Percentiles rank a stretch among this genome's conserved stretches.
Evolutionary conservation across 768 basidiomycete species (phyloP).

Genomic region (Leccinellum albellum): DNA sequence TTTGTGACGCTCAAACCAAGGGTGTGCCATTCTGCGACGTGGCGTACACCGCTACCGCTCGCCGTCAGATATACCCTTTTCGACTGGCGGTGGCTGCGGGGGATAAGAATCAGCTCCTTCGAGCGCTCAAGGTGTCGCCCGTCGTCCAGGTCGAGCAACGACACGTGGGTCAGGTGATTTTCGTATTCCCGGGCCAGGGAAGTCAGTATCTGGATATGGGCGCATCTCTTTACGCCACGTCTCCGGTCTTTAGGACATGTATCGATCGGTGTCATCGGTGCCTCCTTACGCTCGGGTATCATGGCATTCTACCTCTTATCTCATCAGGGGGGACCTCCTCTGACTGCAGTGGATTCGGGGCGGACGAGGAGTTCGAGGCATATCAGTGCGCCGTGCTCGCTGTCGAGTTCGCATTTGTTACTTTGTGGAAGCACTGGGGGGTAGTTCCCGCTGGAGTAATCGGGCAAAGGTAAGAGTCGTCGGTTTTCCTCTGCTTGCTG

Average conservation of each 20-base stretch:
- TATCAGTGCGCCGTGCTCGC: slow-evolving; percentile 56
- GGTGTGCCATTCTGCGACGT: slow-evolving; percentile 42
- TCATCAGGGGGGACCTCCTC: slow-evolving; percentile 16
- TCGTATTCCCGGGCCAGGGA: slow-evolving; percentile 76
- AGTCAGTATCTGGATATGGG: slow-evolving; percentile 68
- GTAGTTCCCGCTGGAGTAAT: slow-evolving; percentile 55
- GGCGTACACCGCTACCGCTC: slow-evolving; percentile 65
- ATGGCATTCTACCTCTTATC: slow-evolving; percentile 47
- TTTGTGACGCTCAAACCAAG: slow-evolving; percentile 32
- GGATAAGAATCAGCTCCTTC: slow-evolving; percentile 43
- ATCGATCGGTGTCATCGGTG: slow-evolving; percentile 58
- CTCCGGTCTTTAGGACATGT: slow-evolving; percentile 42
- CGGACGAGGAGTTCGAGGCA: slow-evolving; percentile 40
- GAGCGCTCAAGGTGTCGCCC: slow-evolving; percentile 38
- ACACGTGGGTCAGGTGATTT: slow-evolving; percentile 37
- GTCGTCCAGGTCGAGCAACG: slow-evolving; percentile 30
- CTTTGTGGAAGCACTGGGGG: slow-evolving; percentile 70
- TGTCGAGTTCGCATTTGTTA: slow-evolving; percentile 59
- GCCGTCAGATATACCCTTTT: slow-evolving; percentile 52
- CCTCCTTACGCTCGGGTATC: slow-evolving; percentile 47
- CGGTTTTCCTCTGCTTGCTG: not conserved
- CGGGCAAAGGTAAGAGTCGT: slow-evolving; percentile 63
- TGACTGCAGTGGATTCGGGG: slow-evolving; percentile 17
- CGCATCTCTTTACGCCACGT: slow-evolving; percentile 46
- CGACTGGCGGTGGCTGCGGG: slow-evolving; percentile 49